These are phyloP conservation scores for Herpetospermum pedunculosum DNA, from an alignment of 306 rosid genomes.

Conservation along the genomic window DNA sequence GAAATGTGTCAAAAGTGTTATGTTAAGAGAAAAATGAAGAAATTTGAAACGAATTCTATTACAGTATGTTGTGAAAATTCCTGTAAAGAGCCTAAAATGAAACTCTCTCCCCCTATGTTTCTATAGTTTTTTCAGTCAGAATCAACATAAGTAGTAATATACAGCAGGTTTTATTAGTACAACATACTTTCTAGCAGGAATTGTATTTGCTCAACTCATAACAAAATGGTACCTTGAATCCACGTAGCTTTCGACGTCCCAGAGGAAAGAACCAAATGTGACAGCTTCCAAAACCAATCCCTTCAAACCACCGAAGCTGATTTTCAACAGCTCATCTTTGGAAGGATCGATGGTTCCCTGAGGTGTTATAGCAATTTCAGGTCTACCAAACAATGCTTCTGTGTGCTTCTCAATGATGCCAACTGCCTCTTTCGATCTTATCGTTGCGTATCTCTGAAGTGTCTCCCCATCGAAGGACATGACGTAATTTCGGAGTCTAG, in stretches of 20 bases:
- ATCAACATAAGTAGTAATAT: not conserved
- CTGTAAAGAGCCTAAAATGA: not conserved
- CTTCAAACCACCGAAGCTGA: slow-evolving; percentile 76
- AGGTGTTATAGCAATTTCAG: slow-evolving; percentile 54
- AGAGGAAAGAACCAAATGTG: slow-evolving; percentile 81
- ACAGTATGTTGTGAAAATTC: not conserved
- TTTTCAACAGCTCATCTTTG: slow-evolving; percentile 52
- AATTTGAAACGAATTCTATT: not conserved
- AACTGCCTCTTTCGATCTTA: slow-evolving; percentile 78
- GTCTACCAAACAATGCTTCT: slow-evolving; percentile 82
- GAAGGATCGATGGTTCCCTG: slow-evolving; percentile 54
- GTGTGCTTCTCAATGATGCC: slow-evolving; percentile 89
- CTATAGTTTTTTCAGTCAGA: not conserved
- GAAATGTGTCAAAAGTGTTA: not conserved
- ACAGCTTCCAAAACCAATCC: slow-evolving; percentile 81
- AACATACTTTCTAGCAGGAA: not conserved
- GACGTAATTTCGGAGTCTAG: slow-evolving; percentile 56
- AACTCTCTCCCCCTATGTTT: not conserved
- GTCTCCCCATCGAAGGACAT: slow-evolving; percentile 91
- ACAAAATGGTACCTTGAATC: slow-evolving; percentile 91
- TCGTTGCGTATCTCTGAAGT: slow-evolving; percentile 74
- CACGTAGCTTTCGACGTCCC: slow-evolving; percentile 89
- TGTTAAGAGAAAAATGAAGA: not conserved
- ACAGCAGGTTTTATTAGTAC: not conserved
- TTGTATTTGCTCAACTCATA: slow-evolving; percentile 20